Evolutionary conservation across 2,329 filamentous ascomycete genomes (phyloP).

Genomic region (Ophiostoma piceae): DNA sequence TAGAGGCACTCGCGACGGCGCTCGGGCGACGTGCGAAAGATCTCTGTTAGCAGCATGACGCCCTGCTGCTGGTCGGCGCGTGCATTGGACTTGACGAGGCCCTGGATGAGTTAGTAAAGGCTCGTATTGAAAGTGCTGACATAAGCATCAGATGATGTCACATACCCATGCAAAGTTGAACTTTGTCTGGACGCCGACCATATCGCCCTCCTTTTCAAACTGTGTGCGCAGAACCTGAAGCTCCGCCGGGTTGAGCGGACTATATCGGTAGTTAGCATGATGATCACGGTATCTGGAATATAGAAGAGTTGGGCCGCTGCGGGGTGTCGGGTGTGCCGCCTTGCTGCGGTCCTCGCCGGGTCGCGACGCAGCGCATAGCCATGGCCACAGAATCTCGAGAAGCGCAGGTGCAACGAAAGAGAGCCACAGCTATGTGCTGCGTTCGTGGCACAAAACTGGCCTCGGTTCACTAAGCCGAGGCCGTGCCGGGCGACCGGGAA

Average conservation of each 20-base stretch:
- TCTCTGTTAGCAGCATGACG: conserved; percentile 88
- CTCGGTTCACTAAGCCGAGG: neutral
- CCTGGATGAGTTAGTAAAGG: conserved; percentile 46
- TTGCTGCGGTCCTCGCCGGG: neutral
- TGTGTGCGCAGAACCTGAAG: conserved; percentile 87
- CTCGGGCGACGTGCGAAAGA: conserved; percentile 90
- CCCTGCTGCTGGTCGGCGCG: conserved; percentile 89
- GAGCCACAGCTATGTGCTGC: neutral
- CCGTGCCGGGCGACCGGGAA: neutral
- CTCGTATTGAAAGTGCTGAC: neutral
- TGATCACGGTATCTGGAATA: neutral
- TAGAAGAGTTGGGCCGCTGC: neutral
- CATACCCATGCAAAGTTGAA: conserved; percentile 99
- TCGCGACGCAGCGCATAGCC: neutral
- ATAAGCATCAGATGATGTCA: conserved; percentile 14
- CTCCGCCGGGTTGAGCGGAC: conserved; percentile 84
- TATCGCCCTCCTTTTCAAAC: conserved; percentile 95
- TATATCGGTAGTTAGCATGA: conserved; percentile 34
- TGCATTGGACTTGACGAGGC: conserved; percentile 84
- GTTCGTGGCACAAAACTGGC: neutral
- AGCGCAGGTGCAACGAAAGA: neutral
- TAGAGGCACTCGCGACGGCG: conserved; percentile 96
- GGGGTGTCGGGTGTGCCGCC: neutral
- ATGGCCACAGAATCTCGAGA: neutral
- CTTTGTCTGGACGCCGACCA: conserved; percentile 95